A percentile compares a stretch with the other conserved stretches of the same genome.
Evolutionary conservation across 371 early-diverging fungal genomes (phyloP).

Genomic region (Synchytrium microbalum): DNA sequence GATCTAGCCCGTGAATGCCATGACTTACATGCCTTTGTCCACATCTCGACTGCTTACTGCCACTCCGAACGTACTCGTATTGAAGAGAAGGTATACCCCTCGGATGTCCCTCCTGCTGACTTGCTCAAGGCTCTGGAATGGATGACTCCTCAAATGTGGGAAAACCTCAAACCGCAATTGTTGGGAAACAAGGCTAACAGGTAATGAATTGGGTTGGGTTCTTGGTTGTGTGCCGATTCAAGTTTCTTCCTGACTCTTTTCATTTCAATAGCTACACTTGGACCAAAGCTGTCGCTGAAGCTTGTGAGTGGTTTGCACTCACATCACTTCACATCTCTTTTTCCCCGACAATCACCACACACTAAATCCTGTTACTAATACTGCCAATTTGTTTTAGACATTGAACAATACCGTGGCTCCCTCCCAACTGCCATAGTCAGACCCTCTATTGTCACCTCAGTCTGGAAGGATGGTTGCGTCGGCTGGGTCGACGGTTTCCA

Average conservation of each 20-base stretch:
- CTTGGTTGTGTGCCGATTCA: too few species aligned
- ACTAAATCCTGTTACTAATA: too few species aligned
- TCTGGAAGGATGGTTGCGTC: neutral
- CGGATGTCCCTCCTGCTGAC: neutral
- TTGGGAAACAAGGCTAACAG: neutral
- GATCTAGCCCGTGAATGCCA: neutral
- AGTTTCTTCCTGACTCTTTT: too few species aligned
- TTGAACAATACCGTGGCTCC: neutral
- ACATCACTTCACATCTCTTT: too few species aligned
- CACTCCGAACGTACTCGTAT: neutral
- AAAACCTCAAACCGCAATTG: neutral
- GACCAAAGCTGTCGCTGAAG: neutral
- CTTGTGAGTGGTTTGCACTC: neutral
- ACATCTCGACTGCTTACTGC: neutral
- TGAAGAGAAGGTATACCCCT: neutral
- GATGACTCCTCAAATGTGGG: constrained; percentile 2
- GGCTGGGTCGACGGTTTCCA: constrained; percentile 1
- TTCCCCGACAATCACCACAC: too few species aligned
- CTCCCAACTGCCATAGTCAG: neutral
- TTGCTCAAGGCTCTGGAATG: neutral
- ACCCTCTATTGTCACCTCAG: neutral
- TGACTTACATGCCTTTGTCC: neutral
- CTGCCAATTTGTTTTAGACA: too few species aligned
- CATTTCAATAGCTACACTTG: too few species aligned
- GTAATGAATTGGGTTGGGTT: too few species aligned